These are phyloP conservation scores for Boeremia lycopersici DNA, from an alignment of 2,329 filamentous ascomycete species.

Conservation along the genomic window DNA sequence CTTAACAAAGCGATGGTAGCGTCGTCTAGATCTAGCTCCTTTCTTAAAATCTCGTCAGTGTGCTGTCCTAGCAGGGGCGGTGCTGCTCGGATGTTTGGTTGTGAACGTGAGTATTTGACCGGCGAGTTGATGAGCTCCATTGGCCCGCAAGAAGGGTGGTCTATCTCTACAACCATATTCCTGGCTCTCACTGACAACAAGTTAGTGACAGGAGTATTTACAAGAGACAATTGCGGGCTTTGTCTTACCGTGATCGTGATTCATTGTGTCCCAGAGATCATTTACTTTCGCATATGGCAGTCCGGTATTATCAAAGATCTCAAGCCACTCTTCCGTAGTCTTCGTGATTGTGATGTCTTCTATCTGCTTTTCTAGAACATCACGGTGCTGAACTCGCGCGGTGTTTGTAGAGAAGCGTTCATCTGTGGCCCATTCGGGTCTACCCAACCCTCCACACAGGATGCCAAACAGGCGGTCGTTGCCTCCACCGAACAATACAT, in stretches of 20 bases:
- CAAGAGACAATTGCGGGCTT: background rate
- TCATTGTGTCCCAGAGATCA: slow-evolving; percentile 82
- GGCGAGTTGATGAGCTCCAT: slow-evolving; percentile 92
- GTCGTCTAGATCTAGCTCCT: slow-evolving; percentile 29
- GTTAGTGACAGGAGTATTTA: background rate
- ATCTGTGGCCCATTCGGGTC: slow-evolving; percentile 64
- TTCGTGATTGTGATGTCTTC: slow-evolving; percentile 74
- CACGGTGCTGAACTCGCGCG: slow-evolving; percentile 68
- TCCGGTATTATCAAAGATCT: slow-evolving; percentile 83
- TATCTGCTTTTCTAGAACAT: slow-evolving; percentile 77
- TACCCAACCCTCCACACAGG: slow-evolving; percentile 61
- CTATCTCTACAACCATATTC: slow-evolving; percentile 85
- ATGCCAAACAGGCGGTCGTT: slow-evolving; percentile 67
- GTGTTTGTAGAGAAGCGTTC: slow-evolving; percentile 63
- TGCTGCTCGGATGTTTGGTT: slow-evolving; percentile 73
- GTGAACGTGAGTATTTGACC: slow-evolving; percentile 87
- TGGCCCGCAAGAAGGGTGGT: slow-evolving; percentile 80
- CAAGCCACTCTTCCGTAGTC: slow-evolving; percentile 87
- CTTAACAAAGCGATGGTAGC: slow-evolving; percentile 10
- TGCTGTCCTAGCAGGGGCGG: slow-evolving; percentile 75
- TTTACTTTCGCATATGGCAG: slow-evolving; percentile 95
- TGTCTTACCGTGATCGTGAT: slow-evolving; percentile 75
- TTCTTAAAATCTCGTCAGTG: slow-evolving; percentile 42
- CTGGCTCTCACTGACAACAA: slow-evolving; percentile 65
- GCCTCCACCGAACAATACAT: slow-evolving; percentile 67